Base-by-base conservation (phyloP, 805 yeast species). In the Candida bentonensis region DNA sequence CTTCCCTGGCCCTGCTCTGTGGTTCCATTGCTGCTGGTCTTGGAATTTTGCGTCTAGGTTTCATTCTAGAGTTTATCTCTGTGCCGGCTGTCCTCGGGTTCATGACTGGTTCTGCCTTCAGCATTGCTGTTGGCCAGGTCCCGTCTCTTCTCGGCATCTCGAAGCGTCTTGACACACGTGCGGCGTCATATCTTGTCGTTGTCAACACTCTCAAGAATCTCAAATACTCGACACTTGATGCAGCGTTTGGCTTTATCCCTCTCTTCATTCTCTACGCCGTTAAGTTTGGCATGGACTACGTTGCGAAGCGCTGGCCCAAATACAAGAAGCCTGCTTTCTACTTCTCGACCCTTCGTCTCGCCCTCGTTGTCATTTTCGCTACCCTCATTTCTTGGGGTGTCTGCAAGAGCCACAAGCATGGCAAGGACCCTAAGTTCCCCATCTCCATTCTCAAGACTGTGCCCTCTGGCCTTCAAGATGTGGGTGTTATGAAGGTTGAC, bases 21-120 rank as follows among this genome's bases (percentile, higher is more conserved):
- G 96, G 96, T 59, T 76, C 79, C 50, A 80, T 86, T 52, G 78
- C 95, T 5, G 65, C 81, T 11, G 96, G 86, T 45, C 64, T 87
- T 47, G 96, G 96, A 50, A 44, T 88, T 4, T 63, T 86, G 49
- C 72, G 96, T 55, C 67, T 88, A 21, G 96, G 96, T 0, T 88
- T 88, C 65, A 69, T 88, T 43, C 76, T 88, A 39, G 96, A 88
- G 62, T 77, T 82, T 58, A 86, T 88, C 55, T 85, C 96, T 2
- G 69, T 80, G 56, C 95, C 95, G 40, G 94, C 95, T 1, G 95
- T 88, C 36, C 70, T 86, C 64, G 96, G 96, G 0, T 88, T 87
- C 67, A 88, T 88, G 89, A 73, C 89, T 26, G 96, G 96, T 43
- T 87, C 96, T 3, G 95, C 96, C 2, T 73, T 88, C 55, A 79